phyloP scores from a whole-genome alignment of 1,284 basidiomycete species.

The Erythrobasidium hasegawianum region DNA sequence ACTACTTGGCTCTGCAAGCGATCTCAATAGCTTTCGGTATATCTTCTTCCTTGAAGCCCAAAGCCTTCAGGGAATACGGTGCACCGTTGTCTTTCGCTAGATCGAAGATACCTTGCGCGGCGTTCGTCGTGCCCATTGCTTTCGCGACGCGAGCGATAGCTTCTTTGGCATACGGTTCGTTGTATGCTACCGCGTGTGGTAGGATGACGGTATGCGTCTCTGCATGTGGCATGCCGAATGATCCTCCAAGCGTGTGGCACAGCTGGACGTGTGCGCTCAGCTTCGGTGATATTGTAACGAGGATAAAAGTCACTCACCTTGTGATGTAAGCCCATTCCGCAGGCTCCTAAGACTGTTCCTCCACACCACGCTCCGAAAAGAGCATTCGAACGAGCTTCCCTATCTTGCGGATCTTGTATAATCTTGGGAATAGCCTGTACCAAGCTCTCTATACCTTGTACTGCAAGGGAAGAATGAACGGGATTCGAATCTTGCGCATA shows the following conservation, averaged over 20 bases:
- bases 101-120: constrained; percentile 52
- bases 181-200: constrained; percentile 54
- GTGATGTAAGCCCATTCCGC: constrained; percentile 55
- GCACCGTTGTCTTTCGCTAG: constrained; percentile 52
- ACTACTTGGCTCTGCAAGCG: constrained; percentile 52
- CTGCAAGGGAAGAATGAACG: constrained; percentile 52
- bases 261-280: too few relatives aligned
- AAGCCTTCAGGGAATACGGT: constrained; percentile 50
- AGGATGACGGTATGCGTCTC: constrained; percentile 56
- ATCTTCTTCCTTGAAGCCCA: constrained; percentile 54
- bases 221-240: constrained; percentile 54
- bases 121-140: constrained; percentile 47
- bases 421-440: constrained; percentile 50
- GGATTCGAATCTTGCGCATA: constrained; percentile 53
- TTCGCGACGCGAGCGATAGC: constrained; percentile 51
- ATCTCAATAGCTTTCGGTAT: constrained; percentile 53
- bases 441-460: constrained; percentile 52
- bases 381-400: constrained; percentile 52
- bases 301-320: too few relatives aligned
- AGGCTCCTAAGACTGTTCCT: constrained; percentile 51
- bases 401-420: constrained; percentile 46
- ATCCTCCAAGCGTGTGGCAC: constrained; percentile 52
- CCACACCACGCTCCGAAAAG: constrained; percentile 54
- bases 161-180: constrained; percentile 49
- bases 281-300: too few relatives aligned